Evolutionary conservation across 495 filamentous ascomycete genomes (phyloP), one percentile per base, ranked within the genome.

Genomic region (Clohesyomyces aquaticus): DNA sequence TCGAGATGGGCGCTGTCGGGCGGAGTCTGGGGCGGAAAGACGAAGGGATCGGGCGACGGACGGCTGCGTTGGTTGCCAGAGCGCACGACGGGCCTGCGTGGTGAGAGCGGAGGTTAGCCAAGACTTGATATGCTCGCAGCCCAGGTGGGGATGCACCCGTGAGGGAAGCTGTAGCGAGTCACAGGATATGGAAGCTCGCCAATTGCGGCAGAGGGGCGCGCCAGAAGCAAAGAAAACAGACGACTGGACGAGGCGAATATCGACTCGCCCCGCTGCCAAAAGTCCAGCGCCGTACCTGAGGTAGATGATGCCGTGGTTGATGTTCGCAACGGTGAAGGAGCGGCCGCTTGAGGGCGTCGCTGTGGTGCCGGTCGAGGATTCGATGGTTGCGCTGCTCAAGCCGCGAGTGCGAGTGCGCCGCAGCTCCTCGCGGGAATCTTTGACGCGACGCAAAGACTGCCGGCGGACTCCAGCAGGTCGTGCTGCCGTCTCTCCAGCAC

Each of bases 281-380:
- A 27, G 49, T 25, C 2, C 18, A 16, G 32, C 59, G 68, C n/a
- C 83, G 73, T 89, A 96, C 93, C 93, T 91, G 61, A 98, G 78
- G 74, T 94, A 98, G 74, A 98, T 92, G 75, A 88, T 87, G 35
- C 93, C 93, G 78, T 94, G 93, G 72, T 91, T 90, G 59, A 98
- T 88, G 77, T 96, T 97, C 23, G 90, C 91, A 58, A 97, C 93
- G 10, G 91, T 90, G 75, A 96, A 98, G 71, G 94, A 89, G 51
- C 90, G 54, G 29, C 71, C 69, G 29, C 43, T 52, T 19, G 57
- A 27, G 29, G 55, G 55, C 14, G 32, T 38, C 14, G 32, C 14
- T 27, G 62, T 54, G 27, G 29, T 55, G 25, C 51, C 29, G 16
- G 29, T 63, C 18, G 57, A 48, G 28, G 59, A 48, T 12, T 52